phyloP scores from a whole-genome alignment of 2,329 filamentous ascomycete species.

The Aulographum hederae region DNA sequence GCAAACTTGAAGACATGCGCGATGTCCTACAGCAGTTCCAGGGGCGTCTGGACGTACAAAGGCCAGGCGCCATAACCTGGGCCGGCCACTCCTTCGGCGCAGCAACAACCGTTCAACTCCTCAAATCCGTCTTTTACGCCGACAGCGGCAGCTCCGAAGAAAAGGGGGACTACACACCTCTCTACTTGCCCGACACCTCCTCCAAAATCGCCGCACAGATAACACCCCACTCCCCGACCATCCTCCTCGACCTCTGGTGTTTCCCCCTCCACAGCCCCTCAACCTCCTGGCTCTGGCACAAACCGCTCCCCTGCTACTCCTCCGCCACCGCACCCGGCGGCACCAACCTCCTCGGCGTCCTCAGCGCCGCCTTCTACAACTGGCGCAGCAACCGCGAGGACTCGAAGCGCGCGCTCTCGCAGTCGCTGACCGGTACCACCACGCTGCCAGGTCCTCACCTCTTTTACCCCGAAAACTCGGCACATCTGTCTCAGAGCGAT shows the following conservation, averaged over 20 bases:
- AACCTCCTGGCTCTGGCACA: slow-evolving; percentile 46
- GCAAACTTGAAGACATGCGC: slow-evolving; percentile 15
- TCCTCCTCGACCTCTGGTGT: slow-evolving; percentile 69
- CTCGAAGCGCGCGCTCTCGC: slow-evolving; percentile 47
- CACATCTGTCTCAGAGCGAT: slow-evolving; percentile 68
- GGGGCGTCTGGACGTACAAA: slow-evolving; percentile 45
- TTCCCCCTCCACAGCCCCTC: slow-evolving; percentile 51
- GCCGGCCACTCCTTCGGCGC: slow-evolving; percentile 71
- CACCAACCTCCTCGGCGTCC: slow-evolving; percentile 46
- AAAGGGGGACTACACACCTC: slow-evolving; percentile 24
- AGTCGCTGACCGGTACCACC: slow-evolving; percentile 29
- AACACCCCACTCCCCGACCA: slow-evolving; percentile 43
- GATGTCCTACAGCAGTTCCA: slow-evolving; percentile 40
- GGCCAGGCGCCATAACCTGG: slow-evolving; percentile 56
- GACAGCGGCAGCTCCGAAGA: slow-evolving; percentile 17
- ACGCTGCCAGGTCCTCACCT: slow-evolving; percentile 35
- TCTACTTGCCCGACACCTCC: slow-evolving; percentile 39
- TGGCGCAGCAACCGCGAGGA: slow-evolving; percentile 56
- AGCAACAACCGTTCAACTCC: slow-evolving; percentile 53
- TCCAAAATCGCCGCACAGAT: slow-evolving; percentile 47
- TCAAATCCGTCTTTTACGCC: slow-evolving; percentile 60
- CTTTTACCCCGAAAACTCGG: slow-evolving; percentile 56
- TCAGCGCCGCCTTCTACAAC: slow-evolving; percentile 61
- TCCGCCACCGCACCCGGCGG: slow-evolving; percentile 23
- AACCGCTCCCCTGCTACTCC: slow-evolving; percentile 59